Base-by-base conservation (phyloP, 805 yeast species). In the Saccharomyces jurei region DNA sequence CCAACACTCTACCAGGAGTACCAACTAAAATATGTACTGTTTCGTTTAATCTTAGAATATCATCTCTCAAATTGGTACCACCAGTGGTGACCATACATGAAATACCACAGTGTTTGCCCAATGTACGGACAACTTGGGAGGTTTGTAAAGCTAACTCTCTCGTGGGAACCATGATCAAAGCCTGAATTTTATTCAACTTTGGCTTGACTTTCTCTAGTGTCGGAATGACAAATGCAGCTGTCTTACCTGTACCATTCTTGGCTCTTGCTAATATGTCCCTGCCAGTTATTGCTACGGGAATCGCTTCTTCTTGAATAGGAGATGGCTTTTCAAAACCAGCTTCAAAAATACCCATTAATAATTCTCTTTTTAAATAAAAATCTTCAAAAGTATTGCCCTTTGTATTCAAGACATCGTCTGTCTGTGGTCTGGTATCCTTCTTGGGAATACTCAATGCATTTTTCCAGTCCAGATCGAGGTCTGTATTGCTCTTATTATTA, bases 81-180 rank as follows among this genome's bases (percentile, higher is more conserved):
- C 99, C 99, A 11, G 98, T 94, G 72, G 98, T 86, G 54, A 92
- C 97, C 98, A 94, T 92, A 67, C 94, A 89, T 69, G 91, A 86
- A 61, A 90, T 77, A 31, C 90, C 92, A 71, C 94, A 77, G 71
- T 94, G 98, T 70, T 90, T 90, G 56, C 97, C 97, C 59, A 94
- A 78, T 11, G 98, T 91, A 73, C 92, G 86, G 53, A 94, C 96
- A 31, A 94, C 99, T 72, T 92, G 97, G 10, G 97, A 89, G 6
- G 98, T 94, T 74, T 94, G 99, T 65, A 94, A 78, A 2, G 99
- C 99, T 67, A 94, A 81, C 73, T 94, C 99, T 80, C 99, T 87
- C 13, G 99, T 94, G 63, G 99, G 99, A 27, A 94, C 96, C 71
- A 94, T 79, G 56, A 94, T 89, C 56, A 94, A 80, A 6, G 96